These are phyloP conservation scores for Sugiyamaella chiloensis DNA, from an alignment of 805 yeast species.

Conservation along the genomic window DNA sequence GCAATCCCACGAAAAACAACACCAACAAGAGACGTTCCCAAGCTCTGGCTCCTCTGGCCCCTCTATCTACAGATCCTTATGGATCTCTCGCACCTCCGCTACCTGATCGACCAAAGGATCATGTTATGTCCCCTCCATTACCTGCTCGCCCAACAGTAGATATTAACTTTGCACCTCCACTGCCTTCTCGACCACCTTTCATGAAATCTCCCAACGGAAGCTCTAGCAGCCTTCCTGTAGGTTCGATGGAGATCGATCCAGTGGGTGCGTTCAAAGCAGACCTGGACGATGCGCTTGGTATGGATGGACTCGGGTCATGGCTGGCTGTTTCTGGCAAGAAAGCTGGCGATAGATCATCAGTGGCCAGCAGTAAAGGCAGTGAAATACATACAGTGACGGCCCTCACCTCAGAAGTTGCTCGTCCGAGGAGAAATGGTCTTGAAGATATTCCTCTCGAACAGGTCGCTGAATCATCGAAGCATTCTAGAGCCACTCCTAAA, in stretches of 20 bases:
- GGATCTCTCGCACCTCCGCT: no score
- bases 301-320: slow-evolving; percentile 25
- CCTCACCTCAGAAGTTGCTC: background rate
- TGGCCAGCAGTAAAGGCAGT: no score
- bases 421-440: background rate
- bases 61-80: no score
- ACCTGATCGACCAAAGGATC: no score
- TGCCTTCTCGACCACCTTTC: background rate
- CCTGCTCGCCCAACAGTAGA: no score
- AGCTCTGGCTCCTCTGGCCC: no score
- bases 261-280: slow-evolving; percentile 14
- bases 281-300: slow-evolving; percentile 24
- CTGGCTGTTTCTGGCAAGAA: slow-evolving; percentile 12
- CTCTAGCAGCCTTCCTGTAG: background rate
- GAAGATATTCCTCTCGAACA: background rate
- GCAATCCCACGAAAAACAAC: background rate
- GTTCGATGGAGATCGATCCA: slow-evolving; percentile 2
- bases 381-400: no score
- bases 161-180: no score
- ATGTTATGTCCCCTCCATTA: no score
- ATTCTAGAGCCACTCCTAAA: no score
- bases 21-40: background rate
- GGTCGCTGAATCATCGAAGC: no score
- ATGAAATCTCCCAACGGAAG: background rate
- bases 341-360: background rate